Evolutionary conservation across 352 stramenopile genomes (phyloP).

Genomic region (Globisporangium orthogonon): DNA sequence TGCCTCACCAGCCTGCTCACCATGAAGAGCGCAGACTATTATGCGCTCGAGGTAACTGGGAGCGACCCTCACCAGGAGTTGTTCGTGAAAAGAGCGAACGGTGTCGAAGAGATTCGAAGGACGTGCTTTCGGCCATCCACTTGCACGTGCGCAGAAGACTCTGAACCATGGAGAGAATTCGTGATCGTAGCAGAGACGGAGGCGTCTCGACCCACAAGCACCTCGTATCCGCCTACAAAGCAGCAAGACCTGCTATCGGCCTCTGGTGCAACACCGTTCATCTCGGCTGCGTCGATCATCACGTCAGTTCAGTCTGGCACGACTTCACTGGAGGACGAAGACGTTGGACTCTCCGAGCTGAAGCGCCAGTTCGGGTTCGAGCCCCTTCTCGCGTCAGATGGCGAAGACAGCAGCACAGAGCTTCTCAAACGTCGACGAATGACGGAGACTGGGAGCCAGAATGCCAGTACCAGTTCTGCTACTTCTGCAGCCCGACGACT

Average conservation of each 20-base stretch:
- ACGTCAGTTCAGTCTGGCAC: background rate
- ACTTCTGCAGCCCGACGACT: slow-evolving; percentile 10
- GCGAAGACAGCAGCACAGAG: slow-evolving; percentile 11
- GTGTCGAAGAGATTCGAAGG: slow-evolving; percentile 15
- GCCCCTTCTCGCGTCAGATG: slow-evolving; percentile 13
- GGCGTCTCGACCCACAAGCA: background rate
- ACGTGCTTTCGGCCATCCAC: slow-evolving; percentile 31
- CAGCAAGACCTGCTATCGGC: background rate
- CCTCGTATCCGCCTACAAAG: background rate
- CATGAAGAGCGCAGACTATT: slow-evolving; percentile 35
- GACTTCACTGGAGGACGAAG: background rate
- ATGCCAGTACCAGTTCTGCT: background rate
- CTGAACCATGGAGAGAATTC: slow-evolving; percentile 48
- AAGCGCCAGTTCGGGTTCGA: slow-evolving; percentile 65
- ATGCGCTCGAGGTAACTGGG: slow-evolving; percentile 40
- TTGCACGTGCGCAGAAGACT: slow-evolving; percentile 46
- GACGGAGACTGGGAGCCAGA: slow-evolving; percentile 1
- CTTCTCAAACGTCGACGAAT: slow-evolving; percentile 22
- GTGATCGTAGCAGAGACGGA: slow-evolving; percentile 16
- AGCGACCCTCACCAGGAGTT: slow-evolving; percentile 52
- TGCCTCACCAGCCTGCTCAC: slow-evolving; percentile 36
- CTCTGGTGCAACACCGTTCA: background rate
- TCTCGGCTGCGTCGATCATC: slow-evolving; percentile 2
- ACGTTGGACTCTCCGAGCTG: slow-evolving; percentile 49
- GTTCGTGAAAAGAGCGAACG: slow-evolving; percentile 12